Conservation (phyloP, 179 eudicot species). For the Silene noctiflora region DNA sequence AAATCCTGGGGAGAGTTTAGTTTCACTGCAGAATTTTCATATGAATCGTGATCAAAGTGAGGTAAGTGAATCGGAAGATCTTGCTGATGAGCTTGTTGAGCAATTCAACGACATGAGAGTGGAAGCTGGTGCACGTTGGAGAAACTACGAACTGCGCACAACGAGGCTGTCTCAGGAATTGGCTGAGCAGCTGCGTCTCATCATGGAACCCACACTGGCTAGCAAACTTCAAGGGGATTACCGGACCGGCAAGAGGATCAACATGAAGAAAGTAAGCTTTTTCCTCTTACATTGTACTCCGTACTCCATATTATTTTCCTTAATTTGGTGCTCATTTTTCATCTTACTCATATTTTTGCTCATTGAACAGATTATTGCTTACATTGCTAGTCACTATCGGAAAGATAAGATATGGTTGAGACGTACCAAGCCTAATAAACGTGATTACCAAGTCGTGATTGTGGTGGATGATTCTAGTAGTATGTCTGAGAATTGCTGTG, state of each 20-base stretch:
- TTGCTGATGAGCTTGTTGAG: constrained; percentile 43
- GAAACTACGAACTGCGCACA: constrained; percentile 70
- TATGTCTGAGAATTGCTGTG: constrained; percentile 89
- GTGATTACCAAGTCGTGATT: constrained; percentile 93
- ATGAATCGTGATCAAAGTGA: constrained; percentile 39
- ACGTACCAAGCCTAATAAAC: constrained; percentile 85
- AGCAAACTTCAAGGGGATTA: constrained; percentile 99
- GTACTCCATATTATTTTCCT: too few relatives aligned
- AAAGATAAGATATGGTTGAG: constrained; percentile 99
- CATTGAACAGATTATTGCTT: constrained; percentile 67
- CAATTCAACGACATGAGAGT: constrained; percentile 40
- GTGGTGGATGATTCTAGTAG: constrained; percentile 96
- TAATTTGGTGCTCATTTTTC: not conserved
- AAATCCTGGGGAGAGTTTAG: constrained; percentile 49
- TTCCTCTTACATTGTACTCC: not conserved
- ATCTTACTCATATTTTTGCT: constrained; percentile 1
- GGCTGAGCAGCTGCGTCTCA: constrained; percentile 92
- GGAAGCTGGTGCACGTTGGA: constrained; percentile 66
- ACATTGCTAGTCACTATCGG: constrained; percentile 87
- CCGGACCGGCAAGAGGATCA: constrained; percentile 96
- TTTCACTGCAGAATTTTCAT: constrained; percentile 50
- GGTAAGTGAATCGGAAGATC: constrained; percentile 33
- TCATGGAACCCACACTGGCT: constrained; percentile 96
- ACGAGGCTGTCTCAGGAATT: constrained; percentile 91
- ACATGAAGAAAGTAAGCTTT: constrained; percentile 85